Percentiles rank a stretch among this genome's conserved stretches.
Conservation (phyloP, 179 eudicot genomes). For the Vitellaria paradoxa region DNA sequence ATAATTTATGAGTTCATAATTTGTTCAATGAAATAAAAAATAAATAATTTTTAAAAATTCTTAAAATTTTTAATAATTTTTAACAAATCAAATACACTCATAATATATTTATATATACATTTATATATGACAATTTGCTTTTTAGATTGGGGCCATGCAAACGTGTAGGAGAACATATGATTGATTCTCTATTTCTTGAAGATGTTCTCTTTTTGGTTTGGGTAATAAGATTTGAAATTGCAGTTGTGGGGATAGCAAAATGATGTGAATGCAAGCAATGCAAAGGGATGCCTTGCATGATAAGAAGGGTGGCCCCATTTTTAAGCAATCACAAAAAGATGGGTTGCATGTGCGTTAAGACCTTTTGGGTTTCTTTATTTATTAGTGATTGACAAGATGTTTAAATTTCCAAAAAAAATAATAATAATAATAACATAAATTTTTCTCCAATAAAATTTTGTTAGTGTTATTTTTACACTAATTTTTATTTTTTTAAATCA, state of each 20-base stretch:
- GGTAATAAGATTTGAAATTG: neutral
- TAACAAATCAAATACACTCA: no score
- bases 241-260: neutral
- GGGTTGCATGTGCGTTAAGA: conserved; percentile 20
- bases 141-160: conserved; percentile 8
- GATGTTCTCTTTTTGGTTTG: neutral
- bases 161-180: neutral
- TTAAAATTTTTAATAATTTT: no score
- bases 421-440: no score
- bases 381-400: no score
- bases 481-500: no score
- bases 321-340: neutral
- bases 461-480: no score
- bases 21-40: no score
- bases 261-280: neutral
- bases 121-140: neutral
- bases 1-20: no score
- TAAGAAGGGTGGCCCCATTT: neutral
- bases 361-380: conserved; percentile 3
- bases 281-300: neutral
- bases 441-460: no score
- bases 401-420: no score
- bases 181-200: neutral
- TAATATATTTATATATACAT: neutral
- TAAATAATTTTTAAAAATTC: no score